Conservation (phyloP, 192 early-diverging fungal genomes). For the Powellomyces hirtus region DNA sequence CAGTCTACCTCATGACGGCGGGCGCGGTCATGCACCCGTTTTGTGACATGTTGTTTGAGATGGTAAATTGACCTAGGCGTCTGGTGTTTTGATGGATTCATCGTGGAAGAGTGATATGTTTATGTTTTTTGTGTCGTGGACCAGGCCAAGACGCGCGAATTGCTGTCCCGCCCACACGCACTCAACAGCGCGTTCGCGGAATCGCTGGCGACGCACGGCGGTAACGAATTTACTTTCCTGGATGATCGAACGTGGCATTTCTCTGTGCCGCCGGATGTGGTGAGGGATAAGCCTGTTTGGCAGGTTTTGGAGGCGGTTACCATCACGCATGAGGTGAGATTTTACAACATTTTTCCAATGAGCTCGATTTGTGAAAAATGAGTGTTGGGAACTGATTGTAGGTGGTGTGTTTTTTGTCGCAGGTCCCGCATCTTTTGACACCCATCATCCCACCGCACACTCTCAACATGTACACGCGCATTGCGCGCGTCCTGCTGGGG, state of each 20-base stretch:
- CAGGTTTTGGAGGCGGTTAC: not conserved
- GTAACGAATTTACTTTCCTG: not conserved
- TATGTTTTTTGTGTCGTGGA: not conserved
- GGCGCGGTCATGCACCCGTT: constrained; percentile 27
- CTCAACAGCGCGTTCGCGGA: constrained; percentile 16
- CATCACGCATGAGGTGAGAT: not conserved
- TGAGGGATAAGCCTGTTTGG: too few species aligned
- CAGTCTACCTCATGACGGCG: constrained; percentile 19
- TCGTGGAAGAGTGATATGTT: not conserved
- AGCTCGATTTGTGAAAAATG: too few species aligned
- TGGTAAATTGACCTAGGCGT: constrained; percentile 1
- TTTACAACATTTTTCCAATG: too few species aligned
- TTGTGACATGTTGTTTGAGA: constrained; percentile 8
- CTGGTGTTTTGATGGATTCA: not conserved
- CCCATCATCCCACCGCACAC: not conserved
- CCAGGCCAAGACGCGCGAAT: not conserved
- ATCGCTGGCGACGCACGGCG: not conserved
- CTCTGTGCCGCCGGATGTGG: too few species aligned
- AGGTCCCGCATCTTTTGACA: not conserved
- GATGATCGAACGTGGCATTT: too few species aligned
- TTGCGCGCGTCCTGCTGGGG: constrained; percentile 6
- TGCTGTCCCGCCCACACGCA: constrained; percentile 5
- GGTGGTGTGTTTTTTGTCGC: too few species aligned
- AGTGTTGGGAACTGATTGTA: too few species aligned
- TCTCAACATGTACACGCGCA: constrained; percentile 1